Base-by-base conservation (phyloP, 192 early-diverging fungal species). In the Bifiguratus adelaidae region DNA sequence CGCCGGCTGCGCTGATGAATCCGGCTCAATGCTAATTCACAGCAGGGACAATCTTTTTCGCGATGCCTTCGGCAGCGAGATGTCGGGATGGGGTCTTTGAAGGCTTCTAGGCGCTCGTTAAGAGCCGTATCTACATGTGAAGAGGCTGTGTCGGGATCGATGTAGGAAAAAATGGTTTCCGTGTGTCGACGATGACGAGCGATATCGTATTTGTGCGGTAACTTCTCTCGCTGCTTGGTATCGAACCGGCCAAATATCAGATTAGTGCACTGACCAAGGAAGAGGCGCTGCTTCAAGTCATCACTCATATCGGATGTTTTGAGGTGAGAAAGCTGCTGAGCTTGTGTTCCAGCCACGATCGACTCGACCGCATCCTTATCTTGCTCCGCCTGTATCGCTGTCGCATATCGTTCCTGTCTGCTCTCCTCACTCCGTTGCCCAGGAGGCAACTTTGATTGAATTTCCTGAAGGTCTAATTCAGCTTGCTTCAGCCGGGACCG, bases 231-330 rank as follows among this genome's bases (percentile, higher is more conserved):
- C 53, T 41, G 55, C 54, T 59, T 52, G 3, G 63, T 59, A 45
- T 75, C 72, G 44, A 75, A 68, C n/a, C 72, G 65, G n/a, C 72
- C 72, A 67, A 74, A 74, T 9, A 74, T 56, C 42, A 74, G 54
- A 18, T 70, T 71, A 9, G 72, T 74, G 15, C 70, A 30, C 40
- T 74, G 72, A 44, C 72, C 70, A 32, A 74, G 62, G 41, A 70
- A 60, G 9, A 74, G 52, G 1, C 72, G 64, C n/a, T 70, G 68
- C 30, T 70, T 70, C 23, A 74, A 58, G 27, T 70, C 52, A 8
- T 47, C 44, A 33, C 65, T 63, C 18, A 63, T 40, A 21, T 54
- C n/a, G n/a, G n/a, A n/a, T n/a, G n/a, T n/a, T 61, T 45, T 61
- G 60, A 13, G 56, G 26, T 11, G 60, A n/a, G n/a, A n/a, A n/a